Evolutionary conservation across 2,329 filamentous ascomycete species (phyloP), one percentile per base, ranked within the genome.

Genomic region (Ambrosiella xylebori): DNA sequence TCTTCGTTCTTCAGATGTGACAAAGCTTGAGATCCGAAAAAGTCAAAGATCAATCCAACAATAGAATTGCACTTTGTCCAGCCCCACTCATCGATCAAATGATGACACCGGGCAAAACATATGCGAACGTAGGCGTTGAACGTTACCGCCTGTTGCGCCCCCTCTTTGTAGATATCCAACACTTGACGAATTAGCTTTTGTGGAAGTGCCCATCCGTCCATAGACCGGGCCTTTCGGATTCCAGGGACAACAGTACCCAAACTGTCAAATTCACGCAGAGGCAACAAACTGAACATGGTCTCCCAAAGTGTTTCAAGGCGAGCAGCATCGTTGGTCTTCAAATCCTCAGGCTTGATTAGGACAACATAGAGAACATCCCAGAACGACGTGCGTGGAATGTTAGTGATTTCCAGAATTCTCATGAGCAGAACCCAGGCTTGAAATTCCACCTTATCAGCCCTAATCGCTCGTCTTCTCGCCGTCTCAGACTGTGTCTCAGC

Each of bases 61-160:
- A 84, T 73, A 9, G 73, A 70, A 52, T 75, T 77, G 63, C 76
- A 79, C 61, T 72, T 78, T 41, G 71, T 71, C 82, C 82, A 85
- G 3, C 79, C 79, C 82, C 82, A 86, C 66, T 81, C 76, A 59
- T 76, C 71, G 52, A 84, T 77, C 8, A 85, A 72, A 64, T 78
- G 77, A 64, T 84, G 76, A 61, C 82, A 85, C 37, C 82, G 76
- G 15, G 73, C 73, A 38, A 84, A 69, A 3, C 82, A 65, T 5
- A 78, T 76, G 15, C 77, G 74, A 61, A 78, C 82, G 63, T 85
- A 85, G 60, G 78, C 77, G 62, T 84, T 85, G 71, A 85, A 84
- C 64, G 78, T 77, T 1, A 79, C 71, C 1, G 75, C 67, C 63
- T 85, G 81, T 19, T 73, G 73, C 2, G 67, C 64, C 57, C 81